A percentile compares a stretch with the other conserved stretches of the same genome.
Conservation (phyloP, 2,329 filamentous ascomycete genomes). For the Diaporthe longicolla region DNA sequence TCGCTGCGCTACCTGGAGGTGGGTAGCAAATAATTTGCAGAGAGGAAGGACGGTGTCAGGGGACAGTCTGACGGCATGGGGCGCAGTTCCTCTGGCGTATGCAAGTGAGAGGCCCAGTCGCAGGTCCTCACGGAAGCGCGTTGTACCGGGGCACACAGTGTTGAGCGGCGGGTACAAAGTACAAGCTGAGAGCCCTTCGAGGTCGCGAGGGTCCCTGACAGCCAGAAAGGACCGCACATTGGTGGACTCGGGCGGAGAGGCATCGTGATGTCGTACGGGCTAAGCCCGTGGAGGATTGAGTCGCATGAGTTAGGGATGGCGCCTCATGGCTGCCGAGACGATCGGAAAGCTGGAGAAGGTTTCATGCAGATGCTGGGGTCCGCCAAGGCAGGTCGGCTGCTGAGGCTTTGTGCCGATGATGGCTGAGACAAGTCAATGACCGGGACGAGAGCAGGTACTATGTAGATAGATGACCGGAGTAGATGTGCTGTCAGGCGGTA, state of each 20-base stretch:
- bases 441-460: background rate
- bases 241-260: constrained; percentile 20
- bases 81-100: constrained; percentile 40
- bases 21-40: constrained; percentile 32
- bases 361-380: constrained; percentile 17
- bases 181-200: constrained; percentile 23
- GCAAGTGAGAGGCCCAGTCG: constrained; percentile 38
- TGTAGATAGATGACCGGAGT: background rate
- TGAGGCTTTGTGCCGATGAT: constrained; percentile 23
- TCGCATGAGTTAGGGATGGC: constrained; percentile 40
- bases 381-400: background rate
- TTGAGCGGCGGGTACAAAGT: constrained; percentile 30
- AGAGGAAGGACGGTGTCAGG: constrained; percentile 33
- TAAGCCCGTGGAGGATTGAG: constrained; percentile 21
- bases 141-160: constrained; percentile 15
- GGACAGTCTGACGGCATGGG: constrained; percentile 41
- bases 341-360: constrained; percentile 20
- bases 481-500: background rate
- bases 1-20: constrained; percentile 34
- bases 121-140: constrained; percentile 5
- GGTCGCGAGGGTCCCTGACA: constrained; percentile 22
- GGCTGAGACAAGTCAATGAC: constrained; percentile 3
- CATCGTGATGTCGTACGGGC: constrained; percentile 38
- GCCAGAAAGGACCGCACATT: constrained; percentile 27
- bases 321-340: constrained; percentile 32